Conservation (phyloP, 805 yeast species). For the Suhomyces sp. region DNA sequence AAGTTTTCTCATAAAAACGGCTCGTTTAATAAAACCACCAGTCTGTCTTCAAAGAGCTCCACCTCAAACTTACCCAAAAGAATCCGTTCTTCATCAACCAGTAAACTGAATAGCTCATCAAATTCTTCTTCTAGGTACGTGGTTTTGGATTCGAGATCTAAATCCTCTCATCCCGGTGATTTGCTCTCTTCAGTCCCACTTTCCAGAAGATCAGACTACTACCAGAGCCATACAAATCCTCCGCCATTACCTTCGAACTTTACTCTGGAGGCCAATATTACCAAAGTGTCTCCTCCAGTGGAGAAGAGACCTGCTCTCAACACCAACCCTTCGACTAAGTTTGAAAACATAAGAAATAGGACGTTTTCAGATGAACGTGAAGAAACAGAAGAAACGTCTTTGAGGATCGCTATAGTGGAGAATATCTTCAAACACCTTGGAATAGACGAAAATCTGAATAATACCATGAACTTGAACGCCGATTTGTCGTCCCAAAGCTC, state of each 20-base stretch:
- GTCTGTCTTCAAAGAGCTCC: not conserved
- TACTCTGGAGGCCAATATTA: conserved; percentile 4
- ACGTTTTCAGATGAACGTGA: conserved; percentile 55
- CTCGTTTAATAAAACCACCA: not conserved
- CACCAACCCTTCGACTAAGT: not conserved
- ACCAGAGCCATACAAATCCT: conserved; percentile 15
- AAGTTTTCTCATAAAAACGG: conserved; percentile 23
- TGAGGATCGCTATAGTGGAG: conserved; percentile 65
- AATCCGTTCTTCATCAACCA: not conserved
- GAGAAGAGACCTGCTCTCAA: not conserved
- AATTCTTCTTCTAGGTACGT: conserved; percentile 36
- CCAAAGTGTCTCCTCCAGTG: not conserved
- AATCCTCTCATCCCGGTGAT: conserved; percentile 77
- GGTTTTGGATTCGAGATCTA: conserved; percentile 48
- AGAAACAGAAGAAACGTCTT: conserved; percentile 66
- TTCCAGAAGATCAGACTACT: conserved; percentile 39
- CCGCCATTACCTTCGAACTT: conserved; percentile 3
- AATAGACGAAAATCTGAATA: conserved; percentile 30
- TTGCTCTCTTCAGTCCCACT: conserved; percentile 77
- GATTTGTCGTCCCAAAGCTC: conserved; percentile 23
- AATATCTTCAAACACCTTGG: conserved; percentile 70
- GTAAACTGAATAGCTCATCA: not conserved
- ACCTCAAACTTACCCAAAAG: not conserved
- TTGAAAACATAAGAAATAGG: conserved; percentile 23
- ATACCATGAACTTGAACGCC: not conserved